Base-by-base conservation (phyloP, 805 yeast genomes). In the Metschnikowia hibisci region DNA sequence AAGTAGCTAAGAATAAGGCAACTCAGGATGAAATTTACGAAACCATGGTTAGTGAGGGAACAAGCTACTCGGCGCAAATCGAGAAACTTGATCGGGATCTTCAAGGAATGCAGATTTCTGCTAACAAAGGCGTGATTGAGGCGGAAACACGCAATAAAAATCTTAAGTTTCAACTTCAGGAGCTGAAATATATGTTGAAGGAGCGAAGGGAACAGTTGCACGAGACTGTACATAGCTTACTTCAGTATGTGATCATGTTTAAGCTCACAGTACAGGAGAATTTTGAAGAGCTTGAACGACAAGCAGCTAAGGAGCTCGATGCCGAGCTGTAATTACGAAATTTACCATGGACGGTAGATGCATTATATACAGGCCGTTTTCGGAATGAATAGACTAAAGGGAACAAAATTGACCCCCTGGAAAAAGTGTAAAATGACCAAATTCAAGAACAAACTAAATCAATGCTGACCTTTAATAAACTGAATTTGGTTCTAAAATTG, bases 241-340 rank as follows among this genome's bases (percentile, higher is more conserved):
- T 87, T 51, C 81, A 81, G 46, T 70, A 66, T 44, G 76, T 81
- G 16, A 74, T 84, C 39, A 74, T 71, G 37, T 82, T 87, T 64
- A 87, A 87, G 63, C 63, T 81, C 48, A 78, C 76, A 45, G 74
- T 85, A 34, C 91, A 86, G 57, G 71, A 74, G 15, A 74, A 78
- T 41, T 67, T 86, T 36, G 87, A 82, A 53, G 81, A 74, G 29
- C 69, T 80, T 47, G 83, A 80, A 51, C 65, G 60, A 32, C 60
- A 69, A 43, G 73, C 78, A 11, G 56, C 60, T 42, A 68, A 64
- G 34, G 81, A 72, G 50, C 53, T 46, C 15, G 65, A 54, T 20
- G 22, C 14, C 10, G 55, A 51, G 42, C 23, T 16, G 23, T 20
- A 20, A 8, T 8, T 20, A 20, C 23, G 7, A 6, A 8, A 8